Evolutionary conservation across 2,329 filamentous ascomycete species (phyloP).

Genomic region (Orbilia brochopaga): DNA sequence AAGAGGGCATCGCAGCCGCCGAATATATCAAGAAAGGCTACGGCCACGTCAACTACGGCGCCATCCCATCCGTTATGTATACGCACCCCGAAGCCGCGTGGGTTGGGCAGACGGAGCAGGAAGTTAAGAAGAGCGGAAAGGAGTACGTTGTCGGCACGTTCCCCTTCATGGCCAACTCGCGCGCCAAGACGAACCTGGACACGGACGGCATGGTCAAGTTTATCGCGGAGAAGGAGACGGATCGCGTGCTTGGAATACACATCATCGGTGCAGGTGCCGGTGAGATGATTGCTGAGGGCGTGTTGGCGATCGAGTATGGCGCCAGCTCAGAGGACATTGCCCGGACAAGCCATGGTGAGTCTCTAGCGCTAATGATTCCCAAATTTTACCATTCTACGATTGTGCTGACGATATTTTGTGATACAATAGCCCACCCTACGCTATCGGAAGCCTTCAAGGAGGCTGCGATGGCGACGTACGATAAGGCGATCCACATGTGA

Average conservation of each 20-base stretch:
- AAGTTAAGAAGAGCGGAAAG: conserved; percentile 85
- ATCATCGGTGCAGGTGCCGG: conserved; percentile 95
- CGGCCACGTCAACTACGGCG: conserved; percentile 98
- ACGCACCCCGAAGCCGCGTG: conserved; percentile 97
- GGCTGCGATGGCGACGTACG: conserved; percentile 96
- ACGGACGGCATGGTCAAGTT: conserved; percentile 95
- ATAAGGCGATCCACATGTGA: conserved; percentile 95
- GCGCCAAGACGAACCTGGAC: conserved; percentile 98
- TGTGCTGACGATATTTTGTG: conserved; percentile 4
- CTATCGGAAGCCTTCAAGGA: conserved; percentile 99
- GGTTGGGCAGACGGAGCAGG: conserved; percentile 97
- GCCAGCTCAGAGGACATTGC: conserved; percentile 94
- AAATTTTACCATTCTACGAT: conserved; percentile 4
- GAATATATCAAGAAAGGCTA: conserved; percentile 98
- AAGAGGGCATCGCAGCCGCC: conserved; percentile 91
- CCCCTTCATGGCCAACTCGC: conserved; percentile 97
- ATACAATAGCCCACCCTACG: conserved; percentile 81
- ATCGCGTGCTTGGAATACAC: conserved; percentile 92
- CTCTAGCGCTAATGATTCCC: conserved; percentile 1
- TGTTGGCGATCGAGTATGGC: conserved; percentile 93
- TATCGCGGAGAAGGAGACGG: conserved; percentile 92
- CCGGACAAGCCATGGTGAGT: conserved; percentile 79
- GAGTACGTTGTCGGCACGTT: conserved; percentile 94
- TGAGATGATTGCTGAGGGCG: conserved; percentile 99
- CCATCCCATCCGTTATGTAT: conserved; percentile 99